phyloP scores from a whole-genome alignment of 2,329 filamentous ascomycete species.

The Cytospora piceae region DNA sequence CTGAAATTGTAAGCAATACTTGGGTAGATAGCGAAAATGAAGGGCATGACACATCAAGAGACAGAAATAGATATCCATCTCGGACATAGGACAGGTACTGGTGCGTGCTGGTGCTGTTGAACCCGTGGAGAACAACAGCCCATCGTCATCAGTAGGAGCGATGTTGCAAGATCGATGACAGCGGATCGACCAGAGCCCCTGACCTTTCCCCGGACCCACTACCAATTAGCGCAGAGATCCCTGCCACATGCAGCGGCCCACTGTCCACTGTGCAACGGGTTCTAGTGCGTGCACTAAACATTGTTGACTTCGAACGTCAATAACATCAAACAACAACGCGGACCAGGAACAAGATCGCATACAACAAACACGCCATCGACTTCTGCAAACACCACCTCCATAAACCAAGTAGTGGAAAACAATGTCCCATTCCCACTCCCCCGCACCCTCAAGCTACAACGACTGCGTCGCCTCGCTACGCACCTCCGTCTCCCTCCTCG shows the following conservation, averaged over 20 bases:
- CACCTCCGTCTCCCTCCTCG: constrained; percentile 62
- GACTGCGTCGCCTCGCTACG: constrained; percentile 65
- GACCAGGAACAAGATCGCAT: not conserved
- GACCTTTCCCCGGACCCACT: constrained; percentile 22
- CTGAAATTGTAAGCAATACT: too few species aligned
- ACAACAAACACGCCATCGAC: not conserved
- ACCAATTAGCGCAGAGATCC: constrained; percentile 7
- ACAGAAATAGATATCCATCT: not conserved
- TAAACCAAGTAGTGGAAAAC: not conserved
- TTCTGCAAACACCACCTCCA: not conserved
- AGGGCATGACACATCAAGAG: not conserved
- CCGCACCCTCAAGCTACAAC: constrained; percentile 45
- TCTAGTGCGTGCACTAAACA: not conserved
- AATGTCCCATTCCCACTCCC: constrained; percentile 24
- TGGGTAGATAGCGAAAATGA: not conserved
- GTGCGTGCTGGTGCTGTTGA: not conserved
- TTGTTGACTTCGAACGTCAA: constrained; percentile 4
- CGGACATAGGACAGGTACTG: not conserved
- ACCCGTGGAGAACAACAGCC: not conserved
- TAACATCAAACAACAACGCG: not conserved
- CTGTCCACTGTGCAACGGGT: not conserved
- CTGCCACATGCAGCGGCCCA: constrained; percentile 11
- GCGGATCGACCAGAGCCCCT: constrained; percentile 7
- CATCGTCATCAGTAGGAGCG: not conserved
- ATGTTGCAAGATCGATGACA: not conserved